Evolutionary conservation across 2,329 filamentous ascomycete genomes (phyloP), one percentile per base, ranked within the genome.

Genomic region (Dendryphion nanum): DNA sequence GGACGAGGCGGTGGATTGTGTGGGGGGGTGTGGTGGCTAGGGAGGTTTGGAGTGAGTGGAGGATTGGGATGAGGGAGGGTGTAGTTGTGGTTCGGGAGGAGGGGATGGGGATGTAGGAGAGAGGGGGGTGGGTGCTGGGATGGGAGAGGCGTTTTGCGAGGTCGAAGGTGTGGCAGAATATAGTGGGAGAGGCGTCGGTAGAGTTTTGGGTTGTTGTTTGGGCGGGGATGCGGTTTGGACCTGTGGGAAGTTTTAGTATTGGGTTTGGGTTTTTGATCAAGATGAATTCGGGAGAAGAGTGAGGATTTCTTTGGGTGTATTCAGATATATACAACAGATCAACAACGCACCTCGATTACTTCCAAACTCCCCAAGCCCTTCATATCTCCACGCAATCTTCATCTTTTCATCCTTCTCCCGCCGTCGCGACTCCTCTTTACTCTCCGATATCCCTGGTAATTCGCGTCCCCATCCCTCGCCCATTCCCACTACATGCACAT

Each of bases 301-400:
- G n/a, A n/a, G n/a, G n/a, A n/a, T n/a, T n/a, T n/a, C n/a, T n/a
- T n/a, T n/a, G n/a, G n/a, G n/a, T n/a, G n/a, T n/a, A n/a, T n/a
- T n/a, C n/a, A n/a, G n/a, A n/a, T n/a, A n/a, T n/a, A n/a, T n/a
- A n/a, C n/a, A n/a, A n/a, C n/a, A n/a, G n/a, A n/a, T n/a, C n/a
- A n/a, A n/a, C n/a, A n/a, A n/a, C 29, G 16, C 29, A 16, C 29
- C 29, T 30, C 8, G 8, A 7, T 10, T 21, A 12, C 31, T 18
- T 10, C 17, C 81, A 52, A 82, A 83, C 48, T 85, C 84, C 13
- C 86, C 85, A 37, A 97, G 67, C 21, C 82, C 79, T 66, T 97
- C 90, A 69, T 98, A 98, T 64, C 93, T 79, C 93, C 93, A 98
- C 3, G 93, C 93, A 71, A 98, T 98, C 71, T 95, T 97, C 93